Conservation (phyloP, 257 asterid species). For the Thymus mandschuricus region DNA sequence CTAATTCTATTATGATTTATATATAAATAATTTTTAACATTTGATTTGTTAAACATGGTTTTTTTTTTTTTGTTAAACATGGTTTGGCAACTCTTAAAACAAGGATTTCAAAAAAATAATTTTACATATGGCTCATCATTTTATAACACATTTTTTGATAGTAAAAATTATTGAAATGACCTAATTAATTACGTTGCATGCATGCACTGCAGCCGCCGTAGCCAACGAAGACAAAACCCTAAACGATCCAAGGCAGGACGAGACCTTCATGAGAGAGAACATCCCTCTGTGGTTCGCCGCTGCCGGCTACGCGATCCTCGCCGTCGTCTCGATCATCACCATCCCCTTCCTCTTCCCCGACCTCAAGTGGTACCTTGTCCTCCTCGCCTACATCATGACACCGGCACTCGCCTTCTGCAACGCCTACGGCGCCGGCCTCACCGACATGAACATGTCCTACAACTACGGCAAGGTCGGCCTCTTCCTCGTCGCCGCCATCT, state of each 20-base stretch:
- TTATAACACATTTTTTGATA: too few relatives aligned
- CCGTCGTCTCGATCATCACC: constrained; percentile 45
- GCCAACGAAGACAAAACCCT: constrained; percentile 25
- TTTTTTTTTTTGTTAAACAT: too few relatives aligned
- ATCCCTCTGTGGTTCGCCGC: constrained; percentile 66
- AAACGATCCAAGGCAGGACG: constrained; percentile 39
- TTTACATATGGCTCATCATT: too few relatives aligned
- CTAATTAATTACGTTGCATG: neutral
- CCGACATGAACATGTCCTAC: constrained; percentile 80
- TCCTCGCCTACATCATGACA: constrained; percentile 59
- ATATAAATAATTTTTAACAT: too few relatives aligned
- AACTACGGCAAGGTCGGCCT: constrained; percentile 82
- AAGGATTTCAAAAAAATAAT: too few relatives aligned
- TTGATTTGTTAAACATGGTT: too few relatives aligned
- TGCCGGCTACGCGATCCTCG: constrained; percentile 50
- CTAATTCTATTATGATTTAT: too few relatives aligned
- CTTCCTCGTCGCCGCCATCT: constrained; percentile 66
- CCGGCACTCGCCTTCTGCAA: constrained; percentile 81
- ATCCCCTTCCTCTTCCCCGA: constrained; percentile 69
- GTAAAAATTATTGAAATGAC: too few relatives aligned
- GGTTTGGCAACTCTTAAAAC: too few relatives aligned
- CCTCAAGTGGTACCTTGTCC: constrained; percentile 73
- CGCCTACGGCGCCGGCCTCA: constrained; percentile 81
- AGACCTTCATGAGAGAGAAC: constrained; percentile 50
- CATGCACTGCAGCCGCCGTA: neutral